phyloP scores from a whole-genome alignment of 129 eudicot species.

The Smallanthus sonchifolius region DNA sequence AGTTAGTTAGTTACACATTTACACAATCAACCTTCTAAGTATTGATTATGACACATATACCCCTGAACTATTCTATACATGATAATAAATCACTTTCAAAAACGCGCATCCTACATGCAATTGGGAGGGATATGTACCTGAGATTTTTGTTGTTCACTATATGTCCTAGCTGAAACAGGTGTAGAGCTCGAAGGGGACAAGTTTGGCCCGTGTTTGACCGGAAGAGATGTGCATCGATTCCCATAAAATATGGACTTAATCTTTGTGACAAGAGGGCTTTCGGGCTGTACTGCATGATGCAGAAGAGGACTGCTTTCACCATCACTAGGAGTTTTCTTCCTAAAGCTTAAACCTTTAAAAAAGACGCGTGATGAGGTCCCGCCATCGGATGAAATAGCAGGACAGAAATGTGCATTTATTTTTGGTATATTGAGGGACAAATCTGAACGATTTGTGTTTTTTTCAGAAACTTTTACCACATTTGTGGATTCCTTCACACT shows the following conservation, averaged over 20 bases:
- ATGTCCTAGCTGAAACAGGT: constrained; percentile 64
- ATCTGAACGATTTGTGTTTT: constrained; percentile 32
- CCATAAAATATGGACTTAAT: constrained; percentile 28
- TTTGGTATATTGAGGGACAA: constrained; percentile 77
- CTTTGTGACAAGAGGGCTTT: constrained; percentile 42
- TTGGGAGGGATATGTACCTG: constrained; percentile 31
- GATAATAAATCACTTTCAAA: not conserved
- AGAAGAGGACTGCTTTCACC: constrained; percentile 78
- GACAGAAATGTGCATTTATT: constrained; percentile 42
- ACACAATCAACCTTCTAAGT: too few species aligned
- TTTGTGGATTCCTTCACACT: constrained; percentile 20
- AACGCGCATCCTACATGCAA: too few species aligned
- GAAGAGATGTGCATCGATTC: constrained; percentile 70
- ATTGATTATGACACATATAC: too few species aligned
- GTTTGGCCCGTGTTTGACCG: constrained; percentile 55
- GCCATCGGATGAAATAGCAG: constrained; percentile 35
- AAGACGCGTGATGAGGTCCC: constrained; percentile 46
- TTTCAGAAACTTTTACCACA: constrained; percentile 24
- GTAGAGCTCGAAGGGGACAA: constrained; percentile 45
- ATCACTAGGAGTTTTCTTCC: constrained; percentile 41
- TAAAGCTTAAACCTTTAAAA: constrained; percentile 66
- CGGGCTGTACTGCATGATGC: constrained; percentile 30
- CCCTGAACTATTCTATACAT: too few species aligned
- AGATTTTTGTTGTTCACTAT: constrained; percentile 48
- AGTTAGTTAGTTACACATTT: too few species aligned